Percentiles rank a stretch among this genome's conserved stretches.
These are phyloP conservation scores for Boletus pseudopeckii DNA, from an alignment of 768 basidiomycete species.

Conservation along the genomic window DNA sequence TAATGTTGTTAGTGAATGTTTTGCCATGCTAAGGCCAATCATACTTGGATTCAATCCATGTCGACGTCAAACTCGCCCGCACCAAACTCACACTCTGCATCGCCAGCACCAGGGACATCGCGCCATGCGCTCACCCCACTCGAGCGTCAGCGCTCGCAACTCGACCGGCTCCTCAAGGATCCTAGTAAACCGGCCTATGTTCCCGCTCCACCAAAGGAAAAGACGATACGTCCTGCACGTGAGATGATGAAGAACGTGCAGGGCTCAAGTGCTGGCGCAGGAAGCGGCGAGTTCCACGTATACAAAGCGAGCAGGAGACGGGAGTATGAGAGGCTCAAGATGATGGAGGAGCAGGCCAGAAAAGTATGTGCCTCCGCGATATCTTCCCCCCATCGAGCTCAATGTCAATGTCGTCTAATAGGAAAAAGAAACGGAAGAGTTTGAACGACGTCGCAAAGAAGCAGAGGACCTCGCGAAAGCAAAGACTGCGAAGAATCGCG, in stretches of 20 bases:
- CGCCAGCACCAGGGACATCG: constrained; percentile 28
- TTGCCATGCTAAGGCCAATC: constrained; percentile 3
- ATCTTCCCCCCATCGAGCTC: not conserved
- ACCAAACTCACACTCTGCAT: constrained; percentile 29
- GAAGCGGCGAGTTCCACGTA: constrained; percentile 97
- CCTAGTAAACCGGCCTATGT: constrained; percentile 80
- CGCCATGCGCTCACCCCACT: constrained; percentile 50
- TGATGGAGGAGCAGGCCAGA: constrained; percentile 79
- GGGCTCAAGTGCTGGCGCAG: constrained; percentile 95
- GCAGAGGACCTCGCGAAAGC: constrained; percentile 71
- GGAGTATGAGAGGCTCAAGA: constrained; percentile 91
- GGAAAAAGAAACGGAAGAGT: constrained; percentile 72
- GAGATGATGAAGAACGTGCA: constrained; percentile 99
- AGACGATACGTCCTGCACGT: constrained; percentile 72
- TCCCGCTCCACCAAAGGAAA: constrained; percentile 79
- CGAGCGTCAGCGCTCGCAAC: constrained; percentile 59
- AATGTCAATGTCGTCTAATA: constrained; percentile 28
- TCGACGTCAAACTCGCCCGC: constrained; percentile 30
- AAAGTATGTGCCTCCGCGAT: constrained; percentile 49
- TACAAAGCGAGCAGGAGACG: constrained; percentile 93
- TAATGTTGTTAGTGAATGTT: constrained; percentile 22
- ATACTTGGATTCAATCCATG: constrained; percentile 20
- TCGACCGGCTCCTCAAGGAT: constrained; percentile 87
- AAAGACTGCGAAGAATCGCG: constrained; percentile 94
- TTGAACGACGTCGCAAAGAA: constrained; percentile 68